Evolutionary conservation across 106 monocot species (phyloP).

Genomic region (Ottelia alismoides): DNA sequence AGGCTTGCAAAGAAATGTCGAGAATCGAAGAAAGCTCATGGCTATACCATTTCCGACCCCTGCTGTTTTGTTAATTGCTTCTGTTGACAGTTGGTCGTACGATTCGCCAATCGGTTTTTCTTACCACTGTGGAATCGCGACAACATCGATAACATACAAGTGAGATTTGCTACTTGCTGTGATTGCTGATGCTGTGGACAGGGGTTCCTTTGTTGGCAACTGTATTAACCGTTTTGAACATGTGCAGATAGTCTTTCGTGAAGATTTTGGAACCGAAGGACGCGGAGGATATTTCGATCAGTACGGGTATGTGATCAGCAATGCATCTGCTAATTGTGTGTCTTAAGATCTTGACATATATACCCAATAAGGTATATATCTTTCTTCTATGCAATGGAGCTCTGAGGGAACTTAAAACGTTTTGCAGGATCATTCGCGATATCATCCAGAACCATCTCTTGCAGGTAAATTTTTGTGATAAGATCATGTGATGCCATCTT

Average conservation of each 20-base stretch:
- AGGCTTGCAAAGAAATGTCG: too few species aligned
- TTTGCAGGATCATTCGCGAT: constrained; percentile 74
- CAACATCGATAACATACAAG: constrained; percentile 94
- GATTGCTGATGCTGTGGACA: background rate
- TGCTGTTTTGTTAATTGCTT: background rate
- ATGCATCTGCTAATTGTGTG: background rate
- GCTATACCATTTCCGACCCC: background rate
- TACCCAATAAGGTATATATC: background rate
- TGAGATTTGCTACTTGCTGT: constrained; percentile 8
- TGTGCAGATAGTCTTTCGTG: constrained; percentile 91
- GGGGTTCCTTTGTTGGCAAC: too few species aligned
- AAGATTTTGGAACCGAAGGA: constrained; percentile 97
- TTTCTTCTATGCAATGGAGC: too few species aligned
- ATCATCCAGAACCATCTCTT: constrained; percentile 78
- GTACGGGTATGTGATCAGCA: constrained; percentile 64
- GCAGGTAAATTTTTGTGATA: constrained; percentile 35
- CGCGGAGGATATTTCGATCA: constrained; percentile 99
- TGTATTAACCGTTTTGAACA: background rate
- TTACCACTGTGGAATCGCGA: constrained; percentile 98
- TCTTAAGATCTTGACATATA: background rate
- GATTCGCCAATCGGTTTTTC: constrained; percentile 97
- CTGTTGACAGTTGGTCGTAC: constrained; percentile 68
- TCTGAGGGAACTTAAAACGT: background rate
- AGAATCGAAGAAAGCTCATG: too few species aligned
- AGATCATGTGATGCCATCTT: too few species aligned